Evolutionary conservation across 139 green algal species (phyloP), one percentile per base, ranked within the genome.

Genomic region (Astrephomene gubernaculifera): DNA sequence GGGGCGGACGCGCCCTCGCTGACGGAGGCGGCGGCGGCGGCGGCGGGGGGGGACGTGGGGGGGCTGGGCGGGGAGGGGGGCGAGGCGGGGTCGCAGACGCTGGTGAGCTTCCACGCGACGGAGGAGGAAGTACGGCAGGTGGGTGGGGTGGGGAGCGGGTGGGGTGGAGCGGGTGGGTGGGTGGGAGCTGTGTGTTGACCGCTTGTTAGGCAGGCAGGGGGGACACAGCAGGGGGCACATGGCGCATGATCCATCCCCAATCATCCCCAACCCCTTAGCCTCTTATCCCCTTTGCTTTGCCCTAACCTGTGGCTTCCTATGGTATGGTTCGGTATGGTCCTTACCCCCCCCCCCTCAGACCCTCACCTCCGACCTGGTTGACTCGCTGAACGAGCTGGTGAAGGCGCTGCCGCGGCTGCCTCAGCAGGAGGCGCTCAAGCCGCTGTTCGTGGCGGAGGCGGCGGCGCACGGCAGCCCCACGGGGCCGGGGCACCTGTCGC

Each of bases 331-430:
- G 49, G 12, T 25, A 57, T 17, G 49, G 49, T 17, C 21, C 63
- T 10, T 36, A 71, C 57, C 65, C 38, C 33, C n/a, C 24, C 24
- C n/a, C 67, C 31, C 39, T 0, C 85, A 92, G 89, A 82, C 81
- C 27, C 87, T 93, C 21, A 79, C 79, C 0, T 79, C 44, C 14
- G 68, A 91, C 45, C 38, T 93, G 68, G 86, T 93, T 53, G 90
- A 93, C 41, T 76, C 69, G 19, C 81, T 91, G 31, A 84, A 88
- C 43, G 49, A 86, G 53, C 35, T 82, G 22, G 70, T 91, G 54
- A 85, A 87, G 35, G 33, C 39, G 5, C 75, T 91, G 41, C 90
- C 90, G 0, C 81, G 90, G 9, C 35, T 93, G 36, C 78, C 90
- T 60, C 41, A 86, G 29, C 54, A 69, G 36, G 83, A 90, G 35